Base-by-base conservation (phyloP, 2,329 filamentous ascomycete genomes). In the Diaporthe helianthi region DNA sequence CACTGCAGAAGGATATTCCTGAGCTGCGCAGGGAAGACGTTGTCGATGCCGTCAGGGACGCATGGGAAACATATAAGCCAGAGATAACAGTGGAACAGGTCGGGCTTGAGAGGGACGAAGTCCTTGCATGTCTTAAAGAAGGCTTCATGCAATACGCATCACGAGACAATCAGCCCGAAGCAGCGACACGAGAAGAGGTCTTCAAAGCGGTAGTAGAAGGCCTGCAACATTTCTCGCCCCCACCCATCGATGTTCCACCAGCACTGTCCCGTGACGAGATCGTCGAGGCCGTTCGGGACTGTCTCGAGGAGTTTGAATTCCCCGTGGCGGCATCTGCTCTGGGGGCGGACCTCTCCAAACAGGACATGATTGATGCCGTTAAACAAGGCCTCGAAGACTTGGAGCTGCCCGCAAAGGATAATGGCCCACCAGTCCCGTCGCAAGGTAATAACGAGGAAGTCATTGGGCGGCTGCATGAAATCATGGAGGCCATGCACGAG, bases 61-160 rank as follows among this genome's bases (percentile, higher is more conserved):
- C 94, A 1, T 97, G 94, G 89, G 95, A 98, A 77, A 93, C 90
- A 66, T 97, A 97, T 81, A 97, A 97, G 80, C 95, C 95, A 1
- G 93, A 98, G 75, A 93, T 97, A 63, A 91, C 97, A 74, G 86
- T 97, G 5, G 92, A 97, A 74, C 93, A 97, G 75, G 92, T 97
- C 72, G 95, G 94, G 2, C 84, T 98, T 1, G 95, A 97, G 78
- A 88, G 93, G 6, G 93, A 98, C 15, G 95, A 98, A 76, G 92
- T 98, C 58, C 84, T 98, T 17, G 89, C 92, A 47, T 97, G 94
- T 73, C 85, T 98, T 31, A 90, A 92, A 73, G 92, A 98, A 81
- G 95, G 95, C 0, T 86, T 98, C 0, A 89, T 92, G 73, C 89
- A 93, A 55, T 94, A 96, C 76, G 85, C 85, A 1, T 84, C 86